Percentiles rank a stretch among this genome's conserved stretches.
phyloP scores from a whole-genome alignment of 208 protist genomes.

The Leptomonas seymouri region DNA sequence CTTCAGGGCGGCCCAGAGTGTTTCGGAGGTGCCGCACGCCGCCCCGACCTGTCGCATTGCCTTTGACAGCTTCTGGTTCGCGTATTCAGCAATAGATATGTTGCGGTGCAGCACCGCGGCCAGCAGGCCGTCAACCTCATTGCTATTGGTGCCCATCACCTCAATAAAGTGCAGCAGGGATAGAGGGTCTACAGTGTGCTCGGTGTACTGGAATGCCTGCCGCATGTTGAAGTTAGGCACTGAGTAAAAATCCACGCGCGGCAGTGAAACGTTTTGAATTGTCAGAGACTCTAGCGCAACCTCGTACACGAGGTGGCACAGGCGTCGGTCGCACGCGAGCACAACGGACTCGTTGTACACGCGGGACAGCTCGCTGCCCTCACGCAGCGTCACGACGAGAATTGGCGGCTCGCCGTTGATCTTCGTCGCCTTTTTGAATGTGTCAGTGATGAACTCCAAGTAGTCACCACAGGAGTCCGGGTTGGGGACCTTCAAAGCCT shows the following conservation, averaged over 20 bases:
- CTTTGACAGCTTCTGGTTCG: conserved; percentile 67
- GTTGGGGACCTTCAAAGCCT: conserved; percentile 79
- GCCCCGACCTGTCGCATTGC: conserved; percentile 73
- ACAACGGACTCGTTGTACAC: conserved; percentile 82
- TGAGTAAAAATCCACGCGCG: conserved; percentile 74
- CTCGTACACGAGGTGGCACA: conserved; percentile 83
- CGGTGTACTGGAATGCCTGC: conserved; percentile 76
- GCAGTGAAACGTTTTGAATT: conserved; percentile 57
- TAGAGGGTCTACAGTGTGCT: conserved; percentile 76
- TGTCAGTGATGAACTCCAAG: conserved; percentile 79
- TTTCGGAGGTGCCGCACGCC: conserved; percentile 30
- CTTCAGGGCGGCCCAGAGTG: conserved; percentile 45
- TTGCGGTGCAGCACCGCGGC: conserved; percentile 67
- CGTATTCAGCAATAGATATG: conserved; percentile 58
- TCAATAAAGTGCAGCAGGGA: conserved; percentile 69
- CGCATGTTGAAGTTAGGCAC: conserved; percentile 71
- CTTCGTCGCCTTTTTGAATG: conserved; percentile 60
- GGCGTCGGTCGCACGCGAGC: conserved; percentile 69
- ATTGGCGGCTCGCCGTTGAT: conserved; percentile 77
- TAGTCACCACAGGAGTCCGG: conserved; percentile 82
- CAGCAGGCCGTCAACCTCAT: conserved; percentile 80
- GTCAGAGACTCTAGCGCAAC: conserved; percentile 73
- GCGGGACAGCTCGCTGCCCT: conserved; percentile 63
- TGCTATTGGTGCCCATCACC: conserved; percentile 81
- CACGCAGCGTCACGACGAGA: conserved; percentile 77